Base-by-base conservation (phyloP, 306 rosid genomes). In the Castanea mollissima region DNA sequence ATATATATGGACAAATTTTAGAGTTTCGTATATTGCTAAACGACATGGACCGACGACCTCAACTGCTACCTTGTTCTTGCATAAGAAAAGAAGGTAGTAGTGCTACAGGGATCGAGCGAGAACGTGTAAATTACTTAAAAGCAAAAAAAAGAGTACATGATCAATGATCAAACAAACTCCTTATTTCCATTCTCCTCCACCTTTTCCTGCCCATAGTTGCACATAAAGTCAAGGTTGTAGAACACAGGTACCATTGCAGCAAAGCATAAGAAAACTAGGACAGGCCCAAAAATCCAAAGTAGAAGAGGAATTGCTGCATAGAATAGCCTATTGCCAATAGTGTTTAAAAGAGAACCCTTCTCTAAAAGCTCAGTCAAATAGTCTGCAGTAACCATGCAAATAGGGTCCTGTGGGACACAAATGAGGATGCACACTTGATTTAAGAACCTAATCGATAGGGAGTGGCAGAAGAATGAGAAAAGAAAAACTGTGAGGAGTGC, bases 211-310 rank as follows among this genome's bases (percentile, higher is more conserved):
- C 32, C 65, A 59, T 11, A 14, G 21, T 35, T 18, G 6, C 71
- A 67, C 14, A 34, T 8, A 67, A 67, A 29, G 20, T 67, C 71
- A 1, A 67, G 82, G 38, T 38, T 55, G 58, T 82, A 87, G 25
- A 84, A 84, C 13, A 80, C 46, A n/a, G 29, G 44, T 2, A 81
- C 72, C 88, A 87, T 55, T 2, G 77, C 19, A 9, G 71, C 74
- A 55, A 75, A 79, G 55, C 83, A 55, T 2, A 84, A 5, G 18
- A 87, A 77, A 59, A 84, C 83, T 10, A 83, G 41, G 4, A 79
- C 76, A 3, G 90, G 79, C 67, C 90, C 85, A 41, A 82, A 82
- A 21, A 84, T 60, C 90, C 88, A 84, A 34, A 79, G 86, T 60
- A 84, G 32, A 21, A 87, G 83, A 32, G 90, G 90, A 35, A 84